Evolutionary conservation across 768 basidiomycete species (phyloP).

Genomic region (Termitomyces sp.): DNA sequence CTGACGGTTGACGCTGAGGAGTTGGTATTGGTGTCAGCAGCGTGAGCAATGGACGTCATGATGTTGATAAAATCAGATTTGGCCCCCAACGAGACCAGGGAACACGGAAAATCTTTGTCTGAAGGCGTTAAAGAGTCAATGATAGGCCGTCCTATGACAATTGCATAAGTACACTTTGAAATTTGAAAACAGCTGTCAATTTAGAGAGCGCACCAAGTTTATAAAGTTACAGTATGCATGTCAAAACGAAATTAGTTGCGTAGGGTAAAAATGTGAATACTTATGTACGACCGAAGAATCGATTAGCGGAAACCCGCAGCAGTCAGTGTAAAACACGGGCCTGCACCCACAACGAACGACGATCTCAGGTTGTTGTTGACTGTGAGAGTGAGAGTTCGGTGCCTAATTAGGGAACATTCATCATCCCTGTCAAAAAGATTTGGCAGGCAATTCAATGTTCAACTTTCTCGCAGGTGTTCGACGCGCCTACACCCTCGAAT

Average conservation of each 20-base stretch:
- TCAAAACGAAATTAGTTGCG: conserved; percentile 2
- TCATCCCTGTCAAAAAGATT: neutral
- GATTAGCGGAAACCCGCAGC: neutral
- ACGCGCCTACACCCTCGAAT: neutral
- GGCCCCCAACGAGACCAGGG: neutral
- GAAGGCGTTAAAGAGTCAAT: neutral
- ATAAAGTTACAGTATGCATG: conserved; percentile 5
- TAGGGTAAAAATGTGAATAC: neutral
- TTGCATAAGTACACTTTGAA: conserved; percentile 7
- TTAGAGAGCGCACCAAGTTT: neutral
- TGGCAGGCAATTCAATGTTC: neutral
- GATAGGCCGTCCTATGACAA: conserved; percentile 2
- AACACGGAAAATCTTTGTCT: neutral
- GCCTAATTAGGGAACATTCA: conserved; percentile 10
- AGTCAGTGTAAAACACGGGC: neutral
- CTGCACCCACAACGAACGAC: neutral
- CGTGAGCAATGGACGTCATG: conserved; percentile 20
- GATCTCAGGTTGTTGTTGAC: neutral
- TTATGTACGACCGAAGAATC: neutral
- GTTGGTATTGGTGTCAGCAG: conserved; percentile 18
- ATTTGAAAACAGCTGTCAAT: conserved; percentile 4
- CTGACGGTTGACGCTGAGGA: conserved; percentile 13
- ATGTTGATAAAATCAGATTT: conserved; percentile 5
- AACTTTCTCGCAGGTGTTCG: neutral
- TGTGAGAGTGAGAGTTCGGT: conserved; percentile 6